Evolutionary conservation across 2,329 filamentous ascomycete genomes (phyloP), one percentile per base, ranked within the genome.

Genomic region (Colletotrichum sp.): DNA sequence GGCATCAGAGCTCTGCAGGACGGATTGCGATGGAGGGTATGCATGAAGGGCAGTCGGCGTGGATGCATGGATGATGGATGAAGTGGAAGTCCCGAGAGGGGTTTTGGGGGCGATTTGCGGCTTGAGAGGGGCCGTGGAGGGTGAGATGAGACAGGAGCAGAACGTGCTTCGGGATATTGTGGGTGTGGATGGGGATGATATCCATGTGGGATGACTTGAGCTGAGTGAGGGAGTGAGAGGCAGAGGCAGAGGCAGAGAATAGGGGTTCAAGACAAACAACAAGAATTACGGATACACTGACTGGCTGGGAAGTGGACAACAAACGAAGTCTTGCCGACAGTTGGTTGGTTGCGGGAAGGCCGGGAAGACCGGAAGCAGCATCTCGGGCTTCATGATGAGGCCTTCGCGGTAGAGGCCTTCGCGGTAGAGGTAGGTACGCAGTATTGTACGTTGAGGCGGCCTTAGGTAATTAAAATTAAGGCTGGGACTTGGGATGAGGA

Each of bases 291-390:
- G 38, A 43, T 43, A 43, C 5, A 51, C 43, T 51, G 43, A 8
- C 4, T 51, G n/a, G 43, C 13, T 51, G n/a, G 11, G 2, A 21
- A 13, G 43, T 21, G 43, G 43, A 47, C 4, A 21, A n/a, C 43
- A 4, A 51, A n/a, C n/a, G 43, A 27, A 27, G 24, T 27, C 24
- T 6, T 27, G 24, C 24, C 24, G 24, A 27, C 24, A 27, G 24
- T 47, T 47, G 43, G 43, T 51, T 51, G n/a, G 27, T 38, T 69
- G 65, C 66, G 66, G 70, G 61, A 31, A 54, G 70, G 59, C 70
- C 65, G 66, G 70, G 54, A 31, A 33, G 70, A 61, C 70, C 65
- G 70, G 65, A 72, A 63, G 47, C 65, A 69, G 65, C 63, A 63
- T 47, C 38, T 57, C 65, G 21, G 43, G 47, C 34, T 51, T 18